Evolutionary conservation across 1,284 basidiomycete species (phyloP), one percentile per base, ranked within the genome.

Genomic region (Wallemia mellicola): DNA sequence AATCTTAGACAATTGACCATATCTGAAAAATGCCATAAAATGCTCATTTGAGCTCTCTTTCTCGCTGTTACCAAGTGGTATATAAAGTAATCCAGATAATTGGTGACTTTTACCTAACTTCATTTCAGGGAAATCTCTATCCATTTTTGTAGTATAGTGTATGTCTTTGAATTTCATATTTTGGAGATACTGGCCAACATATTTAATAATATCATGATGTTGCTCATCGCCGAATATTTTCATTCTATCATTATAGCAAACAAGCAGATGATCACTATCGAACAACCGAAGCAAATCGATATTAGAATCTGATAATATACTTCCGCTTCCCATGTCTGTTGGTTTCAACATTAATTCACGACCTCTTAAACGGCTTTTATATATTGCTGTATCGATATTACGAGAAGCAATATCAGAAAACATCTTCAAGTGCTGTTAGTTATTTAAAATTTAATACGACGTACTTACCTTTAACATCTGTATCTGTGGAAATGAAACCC

Each of bases 161-260:
- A 48, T 48, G 19, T 48, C 38, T 22, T 48, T 48, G 14, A 11
- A 48, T n/a, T 48, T 79, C 68, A 83, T 83, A 26, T 84, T 68
- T 2, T 84, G 77, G n/a, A 89, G 70, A 65, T 86, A 89, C 67
- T 89, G 85, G 0, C 85, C 80, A 61, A 89, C 77, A 27, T 85
- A 78, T 59, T 89, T 71, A 58, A 86, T 81, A 65, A 88, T 84
- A 65, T 88, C 84, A n/a, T 84, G 82, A 63, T 86, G 79, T 60
- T 79, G 74, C 62, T 83, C 81, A 0, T 79, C 77, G 0, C 86
- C 86, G 1, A 92, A 72, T 59, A 89, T 82, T 73, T 87, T 87
- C 9, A 83, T 83, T 48, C 82, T 82, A 64, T 86, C 83, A 11
- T 85, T 85, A 63, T 88, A 84, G 61, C 86, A 82, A 28, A 89